These are phyloP conservation scores for Paracoccidioides lutzii DNA, from an alignment of 2,329 filamentous ascomycete species.

Conservation along the genomic window DNA sequence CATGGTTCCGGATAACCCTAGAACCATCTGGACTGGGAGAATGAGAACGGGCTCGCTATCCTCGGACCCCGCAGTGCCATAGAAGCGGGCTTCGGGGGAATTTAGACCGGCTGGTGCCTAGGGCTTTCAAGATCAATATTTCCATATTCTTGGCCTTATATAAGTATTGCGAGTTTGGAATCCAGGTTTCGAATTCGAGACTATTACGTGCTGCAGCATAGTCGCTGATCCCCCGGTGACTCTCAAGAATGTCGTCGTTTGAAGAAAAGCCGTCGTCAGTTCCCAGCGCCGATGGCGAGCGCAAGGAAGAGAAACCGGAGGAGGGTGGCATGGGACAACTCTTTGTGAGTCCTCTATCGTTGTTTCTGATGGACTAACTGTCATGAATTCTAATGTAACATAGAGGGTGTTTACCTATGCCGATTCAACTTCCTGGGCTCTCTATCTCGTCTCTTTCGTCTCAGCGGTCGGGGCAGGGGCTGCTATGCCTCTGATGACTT, in stretches of 20 bases:
- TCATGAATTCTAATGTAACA: background rate
- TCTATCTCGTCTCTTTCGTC: background rate
- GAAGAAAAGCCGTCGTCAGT: background rate
- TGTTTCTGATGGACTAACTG: too few species aligned
- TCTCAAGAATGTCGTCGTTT: background rate
- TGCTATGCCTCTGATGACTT: slow-evolving; percentile 1
- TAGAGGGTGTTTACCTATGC: slow-evolving; percentile 3
- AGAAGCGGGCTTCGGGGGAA: too few species aligned
- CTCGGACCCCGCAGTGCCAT: too few species aligned
- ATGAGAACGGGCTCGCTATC: too few species aligned
- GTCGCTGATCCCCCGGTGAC: background rate
- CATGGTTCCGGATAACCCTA: too few species aligned
- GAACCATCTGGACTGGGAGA: too few species aligned
- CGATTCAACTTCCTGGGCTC: background rate
- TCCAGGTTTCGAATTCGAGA: background rate
- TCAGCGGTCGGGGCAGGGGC: background rate
- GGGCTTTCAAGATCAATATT: background rate
- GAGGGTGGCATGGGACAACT: slow-evolving; percentile 1
- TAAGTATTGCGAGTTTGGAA: background rate
- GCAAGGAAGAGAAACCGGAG: background rate
- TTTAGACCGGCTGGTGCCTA: background rate
- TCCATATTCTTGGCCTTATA: too few species aligned
- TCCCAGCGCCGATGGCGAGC: background rate
- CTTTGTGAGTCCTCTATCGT: background rate
- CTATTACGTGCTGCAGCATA: background rate